phyloP scores from a whole-genome alignment of 1,284 basidiomycete species.

The Tylopilus sp. region DNA sequence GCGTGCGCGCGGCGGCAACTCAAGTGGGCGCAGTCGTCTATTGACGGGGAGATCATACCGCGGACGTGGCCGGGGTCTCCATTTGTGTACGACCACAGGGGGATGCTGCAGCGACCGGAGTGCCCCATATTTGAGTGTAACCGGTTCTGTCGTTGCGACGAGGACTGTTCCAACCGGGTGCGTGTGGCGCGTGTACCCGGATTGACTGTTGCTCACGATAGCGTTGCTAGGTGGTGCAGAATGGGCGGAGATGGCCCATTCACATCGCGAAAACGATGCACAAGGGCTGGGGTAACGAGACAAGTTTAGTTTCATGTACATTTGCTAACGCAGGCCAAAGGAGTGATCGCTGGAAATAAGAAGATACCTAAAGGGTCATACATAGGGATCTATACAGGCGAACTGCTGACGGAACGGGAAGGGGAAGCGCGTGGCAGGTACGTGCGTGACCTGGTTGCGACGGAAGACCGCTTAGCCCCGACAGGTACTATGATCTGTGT shows the following conservation, averaged over 20 bases:
- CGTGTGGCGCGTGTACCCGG: constrained; percentile 1
- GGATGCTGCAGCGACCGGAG: constrained; percentile 47
- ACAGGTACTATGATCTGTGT: constrained; percentile 71
- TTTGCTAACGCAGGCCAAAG: constrained; percentile 36
- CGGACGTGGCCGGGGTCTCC: constrained; percentile 27
- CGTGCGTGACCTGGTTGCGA: too few relatives aligned
- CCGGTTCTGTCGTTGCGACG: constrained; percentile 73
- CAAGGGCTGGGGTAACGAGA: constrained; percentile 75
- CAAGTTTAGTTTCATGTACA: not conserved
- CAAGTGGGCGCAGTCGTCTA: constrained; percentile 35
- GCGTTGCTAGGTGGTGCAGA: constrained; percentile 69
- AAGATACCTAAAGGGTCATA: constrained; percentile 69
- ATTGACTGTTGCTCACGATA: not conserved
- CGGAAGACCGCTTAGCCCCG: too few relatives aligned
- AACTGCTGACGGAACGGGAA: constrained; percentile 68
- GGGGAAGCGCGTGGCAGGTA: constrained; percentile 66
- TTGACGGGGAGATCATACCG: constrained; percentile 35
- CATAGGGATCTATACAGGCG: constrained; percentile 83
- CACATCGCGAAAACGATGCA: constrained; percentile 63
- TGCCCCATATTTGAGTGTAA: constrained; percentile 88
- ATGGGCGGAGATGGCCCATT: constrained; percentile 64
- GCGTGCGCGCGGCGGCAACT: constrained; percentile 61
- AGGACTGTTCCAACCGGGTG: constrained; percentile 80
- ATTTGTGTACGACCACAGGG: constrained; percentile 65
- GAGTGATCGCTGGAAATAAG: constrained; percentile 61